Conservation (phyloP, 495 filamentous ascomycete genomes). For the Neurospora tetraspora region DNA sequence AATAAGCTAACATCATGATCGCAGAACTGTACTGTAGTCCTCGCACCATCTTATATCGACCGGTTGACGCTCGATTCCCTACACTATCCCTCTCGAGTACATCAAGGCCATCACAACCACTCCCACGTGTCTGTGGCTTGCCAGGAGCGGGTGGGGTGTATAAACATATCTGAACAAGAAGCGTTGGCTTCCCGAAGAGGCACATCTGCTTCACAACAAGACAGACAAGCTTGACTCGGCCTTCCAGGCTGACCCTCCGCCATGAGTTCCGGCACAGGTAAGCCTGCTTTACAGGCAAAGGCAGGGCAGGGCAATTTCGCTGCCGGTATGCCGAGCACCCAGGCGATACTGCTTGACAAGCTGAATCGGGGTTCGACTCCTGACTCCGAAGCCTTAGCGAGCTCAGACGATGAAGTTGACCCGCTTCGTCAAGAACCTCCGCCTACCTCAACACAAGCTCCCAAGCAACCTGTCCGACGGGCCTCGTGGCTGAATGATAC, state of each 20-base stretch:
- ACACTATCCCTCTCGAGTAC: not conserved
- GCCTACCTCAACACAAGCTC: slow-evolving; percentile 33
- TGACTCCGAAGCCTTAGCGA: slow-evolving; percentile 85
- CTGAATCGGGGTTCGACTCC: slow-evolving; percentile 74
- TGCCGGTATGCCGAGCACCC: slow-evolving; percentile 36
- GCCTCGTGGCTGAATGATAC: slow-evolving; percentile 54
- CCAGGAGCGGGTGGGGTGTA: not conserved
- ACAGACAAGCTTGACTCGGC: not conserved
- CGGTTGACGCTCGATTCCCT: not conserved
- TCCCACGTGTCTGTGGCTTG: not conserved
- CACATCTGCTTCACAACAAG: not conserved
- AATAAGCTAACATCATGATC: not conserved
- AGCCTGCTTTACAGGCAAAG: slow-evolving; percentile 32
- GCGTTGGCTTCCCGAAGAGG: not conserved
- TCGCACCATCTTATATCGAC: not conserved
- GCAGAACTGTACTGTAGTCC: not conserved
- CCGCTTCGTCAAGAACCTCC: slow-evolving; percentile 37
- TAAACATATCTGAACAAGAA: not conserved
- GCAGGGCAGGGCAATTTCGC: slow-evolving; percentile 28
- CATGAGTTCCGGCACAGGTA: slow-evolving; percentile 39
- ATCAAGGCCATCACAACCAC: not conserved
- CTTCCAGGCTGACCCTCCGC: slow-evolving; percentile 2
- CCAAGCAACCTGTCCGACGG: slow-evolving; percentile 41
- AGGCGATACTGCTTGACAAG: slow-evolving; percentile 60
- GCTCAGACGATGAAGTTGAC: slow-evolving; percentile 82